Conservation (phyloP, 78 protist species). For the Cavenderia fasciculata region DNA sequence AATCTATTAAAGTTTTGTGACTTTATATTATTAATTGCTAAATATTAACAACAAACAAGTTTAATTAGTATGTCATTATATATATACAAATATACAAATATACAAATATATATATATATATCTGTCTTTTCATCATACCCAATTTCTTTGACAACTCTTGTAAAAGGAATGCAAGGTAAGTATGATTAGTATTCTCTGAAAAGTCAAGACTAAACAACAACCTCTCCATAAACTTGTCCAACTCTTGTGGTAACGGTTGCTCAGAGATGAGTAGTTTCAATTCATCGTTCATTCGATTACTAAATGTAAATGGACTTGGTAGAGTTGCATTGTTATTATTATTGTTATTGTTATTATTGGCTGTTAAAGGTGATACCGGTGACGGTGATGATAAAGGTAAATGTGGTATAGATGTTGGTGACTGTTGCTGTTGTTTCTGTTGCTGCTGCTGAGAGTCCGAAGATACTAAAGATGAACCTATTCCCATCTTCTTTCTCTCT, state of each 20-base stretch:
- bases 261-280: constrained; percentile 28
- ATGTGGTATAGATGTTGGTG: too few relatives aligned
- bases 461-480: too few relatives aligned
- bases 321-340: neutral
- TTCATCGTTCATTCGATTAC: constrained; percentile 26
- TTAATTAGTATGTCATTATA: neutral
- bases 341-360: neutral
- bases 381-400: too few relatives aligned
- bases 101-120: too few relatives aligned
- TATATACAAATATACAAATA: neutral
- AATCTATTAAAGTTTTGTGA: constrained; percentile 51
- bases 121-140: constrained; percentile 10
- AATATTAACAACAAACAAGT: neutral
- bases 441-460: too few relatives aligned
- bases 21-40: constrained; percentile 36
- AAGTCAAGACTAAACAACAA: constrained; percentile 47
- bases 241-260: constrained; percentile 21
- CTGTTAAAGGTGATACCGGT: too few relatives aligned
- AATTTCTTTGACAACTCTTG: constrained; percentile 39
- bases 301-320: neutral
- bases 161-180: constrained; percentile 11
- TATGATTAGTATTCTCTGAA: constrained; percentile 57
- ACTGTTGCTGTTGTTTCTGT: too few relatives aligned
- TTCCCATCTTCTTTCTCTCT: too few relatives aligned
- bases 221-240: constrained; percentile 58